phyloP scores from a whole-genome alignment of 257 asterid species.

The Scutellaria barbata region DNA sequence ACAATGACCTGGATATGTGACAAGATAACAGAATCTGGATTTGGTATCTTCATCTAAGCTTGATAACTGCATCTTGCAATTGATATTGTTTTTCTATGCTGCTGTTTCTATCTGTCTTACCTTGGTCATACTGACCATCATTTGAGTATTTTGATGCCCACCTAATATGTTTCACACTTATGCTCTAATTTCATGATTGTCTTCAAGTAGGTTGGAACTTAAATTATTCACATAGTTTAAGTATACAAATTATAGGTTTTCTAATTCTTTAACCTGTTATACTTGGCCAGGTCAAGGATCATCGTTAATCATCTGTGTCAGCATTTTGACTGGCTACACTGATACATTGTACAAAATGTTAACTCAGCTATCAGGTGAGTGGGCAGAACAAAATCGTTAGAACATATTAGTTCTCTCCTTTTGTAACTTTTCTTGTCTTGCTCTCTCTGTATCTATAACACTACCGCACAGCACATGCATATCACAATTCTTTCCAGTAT shows the following conservation, averaged over 20 bases:
- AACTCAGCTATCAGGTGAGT: constrained; percentile 79
- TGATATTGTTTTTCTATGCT: background rate
- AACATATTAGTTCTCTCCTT: background rate
- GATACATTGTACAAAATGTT: constrained; percentile 94
- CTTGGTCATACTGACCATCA: background rate
- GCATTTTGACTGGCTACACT: constrained; percentile 94
- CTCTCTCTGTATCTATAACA: constrained; percentile 23
- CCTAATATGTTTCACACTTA: background rate
- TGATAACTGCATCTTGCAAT: constrained; percentile 11
- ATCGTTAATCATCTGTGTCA: constrained; percentile 87
- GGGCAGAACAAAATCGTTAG: constrained; percentile 14
- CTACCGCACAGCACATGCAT: background rate
- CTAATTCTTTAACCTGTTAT: constrained; percentile 33
- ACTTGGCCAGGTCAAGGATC: constrained; percentile 90
- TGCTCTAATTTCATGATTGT: background rate
- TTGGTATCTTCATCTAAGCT: constrained; percentile 55
- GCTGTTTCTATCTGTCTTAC: constrained; percentile 13
- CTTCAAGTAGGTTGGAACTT: constrained; percentile 3
- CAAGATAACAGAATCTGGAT: constrained; percentile 90
- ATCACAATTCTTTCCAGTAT: constrained; percentile 16
- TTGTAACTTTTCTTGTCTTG: constrained; percentile 4
- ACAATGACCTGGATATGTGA: constrained; percentile 94
- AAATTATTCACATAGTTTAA: constrained; percentile 9
- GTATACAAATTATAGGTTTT: constrained; percentile 9
- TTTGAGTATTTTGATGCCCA: background rate